A percentile compares a stretch with the other conserved stretches of the same genome.
Conservation (phyloP, 148 eudicot genomes). For the Rhododendron simsii region DNA sequence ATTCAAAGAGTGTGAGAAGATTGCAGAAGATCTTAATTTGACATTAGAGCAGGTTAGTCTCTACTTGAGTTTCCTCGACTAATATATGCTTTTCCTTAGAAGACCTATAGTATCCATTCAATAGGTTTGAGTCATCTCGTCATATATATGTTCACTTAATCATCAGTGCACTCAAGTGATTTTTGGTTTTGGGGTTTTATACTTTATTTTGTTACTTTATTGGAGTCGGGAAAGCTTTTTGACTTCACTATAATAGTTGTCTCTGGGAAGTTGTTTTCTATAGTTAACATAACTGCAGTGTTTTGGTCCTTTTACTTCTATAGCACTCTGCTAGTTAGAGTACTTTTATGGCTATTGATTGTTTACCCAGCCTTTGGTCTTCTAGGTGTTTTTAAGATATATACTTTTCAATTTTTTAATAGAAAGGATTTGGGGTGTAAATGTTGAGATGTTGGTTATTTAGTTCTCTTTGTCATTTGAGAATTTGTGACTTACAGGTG, state of each 20-base stretch:
- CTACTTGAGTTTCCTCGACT: conserved; percentile 1
- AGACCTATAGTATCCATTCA: neutral
- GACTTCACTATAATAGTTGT: neutral
- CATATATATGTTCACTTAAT: neutral
- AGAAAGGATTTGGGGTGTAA: neutral
- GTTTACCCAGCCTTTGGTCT: neutral
- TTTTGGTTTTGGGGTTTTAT: neutral
- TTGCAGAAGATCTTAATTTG: conserved; percentile 80
- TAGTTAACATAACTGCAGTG: neutral
- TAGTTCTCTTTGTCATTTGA: conserved; percentile 4
- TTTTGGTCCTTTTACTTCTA: neutral
- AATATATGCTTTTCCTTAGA: neutral
- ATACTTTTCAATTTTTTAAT: neutral
- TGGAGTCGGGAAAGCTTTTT: neutral
- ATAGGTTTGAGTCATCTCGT: neutral
- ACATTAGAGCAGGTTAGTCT: conserved; percentile 77
- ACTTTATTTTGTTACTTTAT: neutral
- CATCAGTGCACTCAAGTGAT: neutral
- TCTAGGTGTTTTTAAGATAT: neutral
- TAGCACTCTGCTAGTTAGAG: neutral
- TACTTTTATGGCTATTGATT: neutral
- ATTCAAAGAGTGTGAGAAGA: conserved; percentile 69
- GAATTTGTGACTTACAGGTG: conserved; percentile 52
- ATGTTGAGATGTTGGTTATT: neutral
- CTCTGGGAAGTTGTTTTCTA: neutral